These are phyloP conservation scores for Solanum hybrid DNA, from an alignment of 305 asterid species.

Conservation along the genomic window DNA sequence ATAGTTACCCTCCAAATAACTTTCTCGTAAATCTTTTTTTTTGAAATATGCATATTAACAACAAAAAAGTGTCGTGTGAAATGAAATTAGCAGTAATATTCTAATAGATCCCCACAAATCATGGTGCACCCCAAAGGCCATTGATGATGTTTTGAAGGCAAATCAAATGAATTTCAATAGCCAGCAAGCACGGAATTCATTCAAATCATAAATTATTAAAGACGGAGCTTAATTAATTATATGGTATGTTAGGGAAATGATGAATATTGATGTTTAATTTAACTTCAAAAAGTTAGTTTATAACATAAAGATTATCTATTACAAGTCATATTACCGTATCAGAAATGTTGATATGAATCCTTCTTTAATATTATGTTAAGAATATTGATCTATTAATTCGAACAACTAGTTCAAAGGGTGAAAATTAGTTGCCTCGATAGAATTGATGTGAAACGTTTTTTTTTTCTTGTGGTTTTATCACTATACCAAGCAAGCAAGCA, in stretches of 20 bases:
- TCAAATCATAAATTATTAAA: neutral
- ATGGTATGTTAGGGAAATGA: neutral
- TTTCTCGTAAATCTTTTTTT: too few relatives aligned
- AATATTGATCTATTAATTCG: neutral
- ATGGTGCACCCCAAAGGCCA: neutral
- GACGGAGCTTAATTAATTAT: neutral
- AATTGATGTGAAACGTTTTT: neutral
- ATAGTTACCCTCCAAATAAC: fast-evolving
- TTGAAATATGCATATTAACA: neutral
- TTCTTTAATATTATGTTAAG: too few relatives aligned
- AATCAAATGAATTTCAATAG: neutral
- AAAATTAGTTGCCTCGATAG: neutral
- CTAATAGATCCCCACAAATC: neutral
- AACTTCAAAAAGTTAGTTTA: neutral
- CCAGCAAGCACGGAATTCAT: neutral
- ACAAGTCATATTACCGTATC: too few relatives aligned
- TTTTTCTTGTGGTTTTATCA: neutral
- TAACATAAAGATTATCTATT: neutral
- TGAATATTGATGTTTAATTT: neutral
- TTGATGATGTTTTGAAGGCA: neutral
- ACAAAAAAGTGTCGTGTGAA: neutral
- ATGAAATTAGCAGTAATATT: neutral
- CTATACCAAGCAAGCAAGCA: neutral
- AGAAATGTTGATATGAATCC: too few relatives aligned
- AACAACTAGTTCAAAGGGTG: neutral